Conservation (phyloP, 2,329 filamentous ascomycete genomes). For the Neopestalotiopsis sp. region DNA sequence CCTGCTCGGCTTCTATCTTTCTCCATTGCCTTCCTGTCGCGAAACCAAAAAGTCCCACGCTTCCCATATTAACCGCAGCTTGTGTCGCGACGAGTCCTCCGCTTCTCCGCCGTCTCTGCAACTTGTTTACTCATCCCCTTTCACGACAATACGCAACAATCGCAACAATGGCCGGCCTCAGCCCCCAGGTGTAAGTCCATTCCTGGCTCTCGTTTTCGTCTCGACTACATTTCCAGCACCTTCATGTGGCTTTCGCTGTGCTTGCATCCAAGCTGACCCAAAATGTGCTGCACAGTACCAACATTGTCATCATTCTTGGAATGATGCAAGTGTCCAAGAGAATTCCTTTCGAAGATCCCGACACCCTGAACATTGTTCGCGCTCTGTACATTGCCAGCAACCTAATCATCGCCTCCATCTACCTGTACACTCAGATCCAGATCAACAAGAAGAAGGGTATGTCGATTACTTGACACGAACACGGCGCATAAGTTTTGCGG, state of each 20-base stretch:
- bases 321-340: slow-evolving; percentile 99
- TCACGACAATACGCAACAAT: slow-evolving; percentile 21
- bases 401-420: slow-evolving; percentile 82
- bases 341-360: slow-evolving; percentile 88
- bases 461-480: slow-evolving; percentile 28
- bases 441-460: slow-evolving; percentile 98
- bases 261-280: slow-evolving; percentile 30
- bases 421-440: slow-evolving; percentile 81
- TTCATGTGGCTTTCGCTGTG: background rate
- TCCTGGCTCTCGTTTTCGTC: background rate
- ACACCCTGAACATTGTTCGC: slow-evolving; percentile 62
- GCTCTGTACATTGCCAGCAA: slow-evolving; percentile 67
- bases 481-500: background rate
- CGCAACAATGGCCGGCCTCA: slow-evolving; percentile 62
- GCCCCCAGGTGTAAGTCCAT: slow-evolving; percentile 65
- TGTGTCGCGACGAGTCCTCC: background rate
- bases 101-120: slow-evolving; percentile 22
- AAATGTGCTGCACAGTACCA: slow-evolving; percentile 65
- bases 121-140: background rate
- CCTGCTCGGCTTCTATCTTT: slow-evolving; percentile 22
- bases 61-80: slow-evolving; percentile 12
- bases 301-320: slow-evolving; percentile 91
- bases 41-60: background rate
- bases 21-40: slow-evolving; percentile 28
- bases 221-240: background rate